phyloP scores from a whole-genome alignment of 495 filamentous ascomycete species.

The Letharia lupina region DNA sequence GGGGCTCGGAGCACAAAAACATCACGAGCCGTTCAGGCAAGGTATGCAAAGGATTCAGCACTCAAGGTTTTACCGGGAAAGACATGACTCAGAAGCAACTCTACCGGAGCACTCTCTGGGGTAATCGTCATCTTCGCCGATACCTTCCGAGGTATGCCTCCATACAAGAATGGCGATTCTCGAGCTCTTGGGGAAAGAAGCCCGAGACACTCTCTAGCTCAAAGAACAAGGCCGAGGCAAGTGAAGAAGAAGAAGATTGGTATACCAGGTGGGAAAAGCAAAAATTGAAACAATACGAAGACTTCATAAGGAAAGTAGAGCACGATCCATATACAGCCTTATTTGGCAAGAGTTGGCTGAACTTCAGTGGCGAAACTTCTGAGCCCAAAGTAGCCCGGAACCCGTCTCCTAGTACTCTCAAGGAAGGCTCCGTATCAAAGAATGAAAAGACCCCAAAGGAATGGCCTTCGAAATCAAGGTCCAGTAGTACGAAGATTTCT shows the following conservation, averaged over 20 bases:
- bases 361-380: background rate
- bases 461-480: background rate
- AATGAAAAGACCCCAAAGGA: constrained; percentile 1
- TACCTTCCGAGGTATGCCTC: constrained; percentile 11
- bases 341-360: constrained; percentile 34
- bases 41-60: constrained; percentile 17
- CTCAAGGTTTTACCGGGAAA: background rate
- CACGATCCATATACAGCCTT: constrained; percentile 36
- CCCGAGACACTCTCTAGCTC: background rate
- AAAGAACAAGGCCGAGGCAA: constrained; percentile 4
- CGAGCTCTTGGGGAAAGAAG: constrained; percentile 19
- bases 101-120: constrained; percentile 12
- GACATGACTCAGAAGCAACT: constrained; percentile 9
- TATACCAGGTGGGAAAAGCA: constrained; percentile 18
- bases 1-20: constrained; percentile 14
- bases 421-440: background rate
- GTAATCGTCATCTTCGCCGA: constrained; percentile 7
- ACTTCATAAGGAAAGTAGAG: constrained; percentile 33
- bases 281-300: constrained; percentile 18
- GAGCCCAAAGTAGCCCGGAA: background rate
- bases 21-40: constrained; percentile 3
- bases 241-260: constrained; percentile 14
- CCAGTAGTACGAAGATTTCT: background rate
- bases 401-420: background rate
- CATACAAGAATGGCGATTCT: constrained; percentile 14